Evolutionary conservation across 106 monocot species (phyloP), one percentile per base, ranked within the genome.

Genomic region (Dendrobium huoshanense): DNA sequence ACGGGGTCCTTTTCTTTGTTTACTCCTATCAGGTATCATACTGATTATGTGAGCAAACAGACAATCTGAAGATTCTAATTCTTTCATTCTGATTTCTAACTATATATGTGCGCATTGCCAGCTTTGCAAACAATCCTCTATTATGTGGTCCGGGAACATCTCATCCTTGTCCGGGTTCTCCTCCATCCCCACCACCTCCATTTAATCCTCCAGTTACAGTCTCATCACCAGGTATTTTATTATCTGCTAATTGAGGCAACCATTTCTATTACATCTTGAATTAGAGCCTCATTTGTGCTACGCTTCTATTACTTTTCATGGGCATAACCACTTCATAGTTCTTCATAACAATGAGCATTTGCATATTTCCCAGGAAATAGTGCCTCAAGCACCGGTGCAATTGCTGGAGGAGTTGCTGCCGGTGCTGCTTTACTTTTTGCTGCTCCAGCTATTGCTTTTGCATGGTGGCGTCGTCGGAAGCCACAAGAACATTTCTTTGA

Each of bases 341-440:
- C 2, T 51, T 51, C 51, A 51, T 13, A 51, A 15, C 51, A 51
- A 51, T 51, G 51, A 51, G 15, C 51, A 51, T 51, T 51, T 51
- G 15, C 13, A 16, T 74, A 9, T 4, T 74, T 8, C 40, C 43
- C 70, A 92, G 87, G 86, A 82, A 82, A 76, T 55, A 90, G 84
- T 80, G 86, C 89, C 42, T 90, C 93, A 16, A 91, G 88, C 78
- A 88, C 88, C 80, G 91, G 93, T 40, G 88, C 96, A 73, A 92
- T 96, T 88, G 96, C 96, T 78, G 96, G 96, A 41, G 96, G 91
- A 81, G 93, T 90, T 82, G 93, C 96, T 80, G 96, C 93, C 19
- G 96, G 87, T 74, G 93, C 96, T 83, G 96, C 96, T 67, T 88
- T 96, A 72, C 78, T 96, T 8, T 89, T 93, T 86, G 90, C 96